Conservation (phyloP, 169 alveolate species). For the Cryptosporidium andersoni region DNA sequence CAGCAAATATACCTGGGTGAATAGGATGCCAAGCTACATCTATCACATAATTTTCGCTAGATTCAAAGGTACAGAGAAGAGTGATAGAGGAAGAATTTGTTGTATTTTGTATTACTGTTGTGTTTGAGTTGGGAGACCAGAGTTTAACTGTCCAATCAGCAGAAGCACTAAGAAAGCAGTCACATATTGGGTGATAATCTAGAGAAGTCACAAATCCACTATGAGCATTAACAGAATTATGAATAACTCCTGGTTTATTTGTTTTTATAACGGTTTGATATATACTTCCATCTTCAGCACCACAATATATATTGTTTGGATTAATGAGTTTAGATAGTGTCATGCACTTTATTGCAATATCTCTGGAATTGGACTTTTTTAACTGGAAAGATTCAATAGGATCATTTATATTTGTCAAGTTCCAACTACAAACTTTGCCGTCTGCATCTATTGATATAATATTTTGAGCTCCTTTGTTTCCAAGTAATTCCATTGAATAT, state of each 20-base stretch:
- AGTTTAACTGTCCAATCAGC: slow-evolving; percentile 70
- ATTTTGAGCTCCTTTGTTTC: slow-evolving; percentile 59
- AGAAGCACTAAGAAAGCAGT: slow-evolving; percentile 57
- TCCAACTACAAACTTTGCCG: slow-evolving; percentile 68
- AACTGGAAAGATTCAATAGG: slow-evolving; percentile 58
- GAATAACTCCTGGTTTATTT: slow-evolving; percentile 52
- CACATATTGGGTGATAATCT: slow-evolving; percentile 63
- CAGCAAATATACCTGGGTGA: slow-evolving; percentile 68
- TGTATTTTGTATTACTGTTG: background rate
- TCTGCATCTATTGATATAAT: slow-evolving; percentile 55
- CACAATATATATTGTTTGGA: slow-evolving; percentile 52
- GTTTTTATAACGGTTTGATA: slow-evolving; percentile 63
- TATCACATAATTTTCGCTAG: slow-evolving; percentile 62
- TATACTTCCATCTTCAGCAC: slow-evolving; percentile 61
- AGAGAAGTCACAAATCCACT: slow-evolving; percentile 50
- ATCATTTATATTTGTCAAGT: slow-evolving; percentile 50
- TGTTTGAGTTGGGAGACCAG: slow-evolving; percentile 38
- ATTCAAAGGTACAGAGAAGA: slow-evolving; percentile 43
- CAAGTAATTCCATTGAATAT: slow-evolving; percentile 68
- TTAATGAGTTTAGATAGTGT: slow-evolving; percentile 59
- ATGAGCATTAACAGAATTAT: slow-evolving; percentile 59
- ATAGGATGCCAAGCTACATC: slow-evolving; percentile 70
- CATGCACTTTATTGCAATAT: slow-evolving; percentile 47
- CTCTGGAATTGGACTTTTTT: slow-evolving; percentile 60
- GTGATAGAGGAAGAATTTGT: slow-evolving; percentile 6